Conservation (phyloP, 2,329 filamentous ascomycete species). For the Botrytis pseudocinerea region DNA sequence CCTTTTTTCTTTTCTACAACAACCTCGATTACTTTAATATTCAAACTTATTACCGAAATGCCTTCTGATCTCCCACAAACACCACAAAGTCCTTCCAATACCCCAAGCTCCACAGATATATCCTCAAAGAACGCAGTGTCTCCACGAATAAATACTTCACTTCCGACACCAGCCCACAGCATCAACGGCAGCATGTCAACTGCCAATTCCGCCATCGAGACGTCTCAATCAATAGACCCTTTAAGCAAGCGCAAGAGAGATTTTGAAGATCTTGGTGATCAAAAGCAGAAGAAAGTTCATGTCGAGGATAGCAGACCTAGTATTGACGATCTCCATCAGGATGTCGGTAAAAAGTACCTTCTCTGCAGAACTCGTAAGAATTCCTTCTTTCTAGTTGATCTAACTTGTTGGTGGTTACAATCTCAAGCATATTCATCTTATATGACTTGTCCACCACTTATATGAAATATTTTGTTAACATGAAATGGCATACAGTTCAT, state of each 20-base stretch:
- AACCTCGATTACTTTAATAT: conserved; percentile 23
- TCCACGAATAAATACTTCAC: conserved; percentile 45
- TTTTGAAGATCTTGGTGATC: conserved; percentile 56
- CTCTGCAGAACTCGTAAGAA: conserved; percentile 67
- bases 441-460: conserved; percentile 30
- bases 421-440: conserved; percentile 25
- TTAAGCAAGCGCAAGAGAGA: conserved; percentile 64
- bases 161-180: conserved; percentile 64
- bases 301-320: conserved; percentile 60
- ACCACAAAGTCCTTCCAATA: conserved; percentile 66
- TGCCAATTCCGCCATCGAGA: conserved; percentile 30
- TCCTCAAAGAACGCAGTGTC: conserved; percentile 51
- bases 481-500: conserved; percentile 38
- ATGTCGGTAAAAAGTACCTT: conserved; percentile 67
- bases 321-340: conserved; percentile 64
- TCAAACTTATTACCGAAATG: conserved; percentile 46
- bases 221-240: conserved; percentile 49
- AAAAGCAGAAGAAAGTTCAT: conserved; percentile 62
- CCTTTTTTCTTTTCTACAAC: neutral
- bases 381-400: conserved; percentile 46
- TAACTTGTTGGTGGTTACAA: conserved; percentile 24
- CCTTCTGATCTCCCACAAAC: conserved; percentile 65
- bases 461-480: conserved; percentile 41
- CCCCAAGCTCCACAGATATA: conserved; percentile 50
- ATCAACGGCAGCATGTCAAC: conserved; percentile 53